phyloP scores from a whole-genome alignment of 345 rosid genomes.

The Citrus reticulata region DNA sequence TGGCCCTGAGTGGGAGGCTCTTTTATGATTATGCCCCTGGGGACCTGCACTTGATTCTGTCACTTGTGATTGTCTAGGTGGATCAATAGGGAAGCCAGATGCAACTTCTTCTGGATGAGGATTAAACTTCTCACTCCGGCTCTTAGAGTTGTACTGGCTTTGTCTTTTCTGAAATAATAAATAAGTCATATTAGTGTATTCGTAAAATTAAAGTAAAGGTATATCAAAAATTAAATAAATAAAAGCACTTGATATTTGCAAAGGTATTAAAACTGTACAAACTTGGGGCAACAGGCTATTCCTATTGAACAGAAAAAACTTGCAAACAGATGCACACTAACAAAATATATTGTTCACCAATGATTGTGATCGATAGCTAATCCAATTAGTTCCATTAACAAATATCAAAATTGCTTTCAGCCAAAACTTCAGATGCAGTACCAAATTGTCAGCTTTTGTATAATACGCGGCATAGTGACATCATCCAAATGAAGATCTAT shows the following conservation, averaged over 20 bases:
- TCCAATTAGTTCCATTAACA: neutral
- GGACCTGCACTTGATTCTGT: slow-evolving; percentile 56
- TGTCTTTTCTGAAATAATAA: slow-evolving; percentile 69
- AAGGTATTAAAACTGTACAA: neutral
- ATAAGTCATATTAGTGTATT: neutral
- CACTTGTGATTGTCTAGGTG: slow-evolving; percentile 85
- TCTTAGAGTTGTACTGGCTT: slow-evolving; percentile 65
- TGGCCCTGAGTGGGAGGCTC: slow-evolving; percentile 96
- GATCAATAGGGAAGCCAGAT: slow-evolving; percentile 97
- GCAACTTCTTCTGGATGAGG: slow-evolving; percentile 98
- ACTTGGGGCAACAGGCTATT: neutral
- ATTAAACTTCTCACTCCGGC: slow-evolving; percentile 96
- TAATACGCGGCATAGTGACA: neutral
- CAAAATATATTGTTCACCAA: neutral
- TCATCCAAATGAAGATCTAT: neutral
- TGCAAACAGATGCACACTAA: neutral
- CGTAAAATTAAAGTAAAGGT: neutral
- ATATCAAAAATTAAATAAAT: neutral
- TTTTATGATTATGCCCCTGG: slow-evolving; percentile 62
- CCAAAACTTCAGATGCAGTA: neutral
- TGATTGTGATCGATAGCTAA: neutral
- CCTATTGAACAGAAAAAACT: neutral
- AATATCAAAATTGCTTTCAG: neutral
- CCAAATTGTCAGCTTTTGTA: neutral
- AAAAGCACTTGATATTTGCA: neutral